Conservation (phyloP, 2,329 filamentous ascomycete species). For the Fusarium mangiferae region DNA sequence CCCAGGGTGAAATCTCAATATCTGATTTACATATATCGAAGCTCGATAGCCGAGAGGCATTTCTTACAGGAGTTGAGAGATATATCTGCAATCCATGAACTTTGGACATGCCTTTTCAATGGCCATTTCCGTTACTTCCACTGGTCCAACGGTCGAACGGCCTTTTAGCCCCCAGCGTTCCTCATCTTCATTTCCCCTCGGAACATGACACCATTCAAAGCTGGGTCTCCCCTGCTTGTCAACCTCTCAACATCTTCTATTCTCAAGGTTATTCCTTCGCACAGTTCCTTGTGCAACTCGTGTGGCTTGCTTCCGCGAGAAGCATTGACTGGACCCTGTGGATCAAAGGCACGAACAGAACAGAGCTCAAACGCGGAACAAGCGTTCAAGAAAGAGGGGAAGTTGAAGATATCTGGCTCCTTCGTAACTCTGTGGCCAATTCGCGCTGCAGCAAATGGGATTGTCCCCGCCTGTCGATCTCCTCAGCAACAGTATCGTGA, state of each 20-base stretch:
- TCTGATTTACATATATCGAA: not conserved
- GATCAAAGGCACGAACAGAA: slow-evolving; percentile 3
- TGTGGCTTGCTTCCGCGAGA: slow-evolving; percentile 2
- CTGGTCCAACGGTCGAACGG: not conserved
- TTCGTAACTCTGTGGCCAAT: slow-evolving; percentile 26
- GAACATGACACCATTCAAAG: slow-evolving; percentile 9
- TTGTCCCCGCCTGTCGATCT: slow-evolving; percentile 36
- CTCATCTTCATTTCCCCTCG: slow-evolving; percentile 5
- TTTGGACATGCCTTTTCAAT: not conserved
- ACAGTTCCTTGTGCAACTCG: slow-evolving; percentile 4
- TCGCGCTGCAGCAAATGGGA: slow-evolving; percentile 16
- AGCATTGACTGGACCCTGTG: slow-evolving; percentile 38
- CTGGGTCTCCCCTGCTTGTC: slow-evolving; percentile 43
- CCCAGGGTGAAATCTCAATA: not conserved
- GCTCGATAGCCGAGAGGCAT: not conserved
- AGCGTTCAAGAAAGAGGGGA: slow-evolving; percentile 7
- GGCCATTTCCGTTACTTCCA: not conserved
- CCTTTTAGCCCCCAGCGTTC: not conserved
- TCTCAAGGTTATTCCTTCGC: slow-evolving; percentile 6
- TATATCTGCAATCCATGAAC: not conserved
- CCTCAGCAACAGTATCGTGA: slow-evolving; percentile 11
- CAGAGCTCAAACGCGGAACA: not conserved
- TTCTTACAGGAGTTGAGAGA: not conserved
- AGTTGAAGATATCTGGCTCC: slow-evolving; percentile 2
- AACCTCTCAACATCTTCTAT: slow-evolving; percentile 3